phyloP scores from a whole-genome alignment of 176 grass and related monocot genomes.

The Eragrostis curvula region DNA sequence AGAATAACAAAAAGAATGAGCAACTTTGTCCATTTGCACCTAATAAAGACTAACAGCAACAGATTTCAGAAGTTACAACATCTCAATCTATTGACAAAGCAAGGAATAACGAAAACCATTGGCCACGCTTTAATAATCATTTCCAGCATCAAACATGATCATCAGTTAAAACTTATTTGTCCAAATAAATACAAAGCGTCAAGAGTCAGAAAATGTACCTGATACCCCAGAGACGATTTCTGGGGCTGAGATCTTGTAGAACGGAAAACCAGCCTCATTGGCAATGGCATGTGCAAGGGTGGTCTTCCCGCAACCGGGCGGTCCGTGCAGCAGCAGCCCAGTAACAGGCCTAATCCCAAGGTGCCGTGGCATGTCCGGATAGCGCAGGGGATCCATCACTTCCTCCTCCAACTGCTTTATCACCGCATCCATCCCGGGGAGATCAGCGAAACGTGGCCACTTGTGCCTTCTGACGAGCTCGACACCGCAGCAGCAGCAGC shows the following conservation, averaged over 20 bases:
- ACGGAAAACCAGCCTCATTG: constrained; percentile 80
- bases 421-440: constrained; percentile 72
- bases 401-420: constrained; percentile 83
- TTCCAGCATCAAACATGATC: neutral
- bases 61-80: neutral
- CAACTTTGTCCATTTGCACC: neutral
- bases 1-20: neutral
- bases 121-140: neutral
- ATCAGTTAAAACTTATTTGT: neutral
- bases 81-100: too few relatives aligned
- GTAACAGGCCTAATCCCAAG: constrained; percentile 79
- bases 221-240: constrained; percentile 86
- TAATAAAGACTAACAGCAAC: neutral
- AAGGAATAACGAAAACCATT: neutral
- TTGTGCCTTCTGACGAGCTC: constrained; percentile 36
- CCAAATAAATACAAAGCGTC: neutral
- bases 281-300: constrained; percentile 86
- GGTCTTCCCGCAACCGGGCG: constrained; percentile 89
- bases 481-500: constrained; percentile 14
- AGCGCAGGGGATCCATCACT: constrained; percentile 75
- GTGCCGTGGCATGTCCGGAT: constrained; percentile 61
- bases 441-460: constrained; percentile 60
- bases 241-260: constrained; percentile 89
- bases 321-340: constrained; percentile 79
- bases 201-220: constrained; percentile 38